Evolutionary conservation across 2,329 filamentous ascomycete species (phyloP), one percentile per base, ranked within the genome.

Genomic region (Ophiocordyceps robertsii): DNA sequence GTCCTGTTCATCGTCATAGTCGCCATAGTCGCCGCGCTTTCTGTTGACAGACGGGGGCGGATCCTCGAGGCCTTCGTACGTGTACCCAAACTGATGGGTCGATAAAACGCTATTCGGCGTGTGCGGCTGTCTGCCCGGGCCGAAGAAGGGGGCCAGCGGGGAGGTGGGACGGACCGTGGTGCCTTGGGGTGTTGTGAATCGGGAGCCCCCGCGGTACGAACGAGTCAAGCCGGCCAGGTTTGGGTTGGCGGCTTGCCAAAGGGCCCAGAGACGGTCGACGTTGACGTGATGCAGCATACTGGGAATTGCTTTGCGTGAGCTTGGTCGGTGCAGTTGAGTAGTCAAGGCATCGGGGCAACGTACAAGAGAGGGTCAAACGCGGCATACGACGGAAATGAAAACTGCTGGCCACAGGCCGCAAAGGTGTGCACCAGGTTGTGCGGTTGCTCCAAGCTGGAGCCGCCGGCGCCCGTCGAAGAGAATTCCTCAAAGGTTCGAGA

Each of bases 241-340:
- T 27, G 64, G 65, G 42, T 54, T 50, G 36, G 72, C 61, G 19
- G 61, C 63, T 52, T 72, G 64, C 66, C 65, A 74, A 50, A 70
- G 66, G 13, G 74, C 68, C 59, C 78, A 80, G 32, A 83, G 64
- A 32, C 79, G 71, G 51, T 83, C 77, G 43, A 83, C 68, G 49
- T 83, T 77, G 52, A 67, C 58, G 59, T 71, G 70, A 46, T 71
- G 68, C n/a, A 71, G 54, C 66, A 64, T 67, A 48, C 59, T 61
- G 17, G n/a, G 11, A 8, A 19, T 3, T 33, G 24, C 13, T 13
- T 13, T 21, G 12, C 11, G 33, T 40, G 24, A 40, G 38, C 21
- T 27, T 1, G 5, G 6, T 32, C 1, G 3, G 10, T 4, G 21
- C 11, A 21, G 11, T 12, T 4, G 1, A 9, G 9, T 19, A 8